Percentiles rank a stretch among this genome's conserved stretches.
These are phyloP conservation scores for Yamadazyma atlantica DNA, from an alignment of 1,139 yeast genomes.

Conservation along the genomic window DNA sequence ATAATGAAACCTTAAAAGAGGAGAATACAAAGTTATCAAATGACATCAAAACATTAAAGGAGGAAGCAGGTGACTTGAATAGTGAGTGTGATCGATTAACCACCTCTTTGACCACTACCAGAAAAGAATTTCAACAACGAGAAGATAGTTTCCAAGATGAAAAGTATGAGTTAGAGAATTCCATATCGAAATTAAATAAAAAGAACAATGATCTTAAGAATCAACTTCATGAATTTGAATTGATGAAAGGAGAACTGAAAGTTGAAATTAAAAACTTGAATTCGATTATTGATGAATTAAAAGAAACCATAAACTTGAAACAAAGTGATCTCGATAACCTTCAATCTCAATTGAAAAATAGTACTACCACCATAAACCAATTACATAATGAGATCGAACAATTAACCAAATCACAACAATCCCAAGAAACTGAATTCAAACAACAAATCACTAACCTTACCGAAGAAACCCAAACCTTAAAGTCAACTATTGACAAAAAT, in stretches of 20 bases:
- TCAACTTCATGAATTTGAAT: conserved; percentile 46
- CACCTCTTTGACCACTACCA: conserved; percentile 43
- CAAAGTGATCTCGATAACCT: conserved; percentile 12
- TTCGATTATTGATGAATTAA: conserved; percentile 48
- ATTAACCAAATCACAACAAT: conserved; percentile 12
- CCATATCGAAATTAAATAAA: conserved; percentile 31
- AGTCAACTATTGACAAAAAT: conserved; percentile 6
- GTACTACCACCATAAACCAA: background rate
- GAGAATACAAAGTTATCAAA: conserved; percentile 12
- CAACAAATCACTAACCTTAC: conserved; percentile 14
- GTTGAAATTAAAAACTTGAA: conserved; percentile 43
- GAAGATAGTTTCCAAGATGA: conserved; percentile 47
- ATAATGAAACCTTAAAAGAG: conserved; percentile 19
- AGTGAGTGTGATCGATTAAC: conserved; percentile 67
- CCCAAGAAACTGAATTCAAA: conserved; percentile 16
- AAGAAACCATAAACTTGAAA: conserved; percentile 29
- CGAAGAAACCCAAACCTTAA: conserved; percentile 11
- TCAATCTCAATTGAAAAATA: conserved; percentile 13
- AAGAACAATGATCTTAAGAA: conserved; percentile 40
- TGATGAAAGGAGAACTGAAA: conserved; percentile 48
- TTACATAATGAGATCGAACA: conserved; percentile 19
- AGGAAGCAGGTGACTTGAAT: conserved; percentile 57
- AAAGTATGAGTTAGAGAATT: conserved; percentile 44
- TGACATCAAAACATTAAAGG: conserved; percentile 32
- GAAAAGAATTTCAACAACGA: conserved; percentile 46